Evolutionary conservation across 2,329 filamentous ascomycete genomes (phyloP).

Genomic region (Zymoseptoria crescenta): DNA sequence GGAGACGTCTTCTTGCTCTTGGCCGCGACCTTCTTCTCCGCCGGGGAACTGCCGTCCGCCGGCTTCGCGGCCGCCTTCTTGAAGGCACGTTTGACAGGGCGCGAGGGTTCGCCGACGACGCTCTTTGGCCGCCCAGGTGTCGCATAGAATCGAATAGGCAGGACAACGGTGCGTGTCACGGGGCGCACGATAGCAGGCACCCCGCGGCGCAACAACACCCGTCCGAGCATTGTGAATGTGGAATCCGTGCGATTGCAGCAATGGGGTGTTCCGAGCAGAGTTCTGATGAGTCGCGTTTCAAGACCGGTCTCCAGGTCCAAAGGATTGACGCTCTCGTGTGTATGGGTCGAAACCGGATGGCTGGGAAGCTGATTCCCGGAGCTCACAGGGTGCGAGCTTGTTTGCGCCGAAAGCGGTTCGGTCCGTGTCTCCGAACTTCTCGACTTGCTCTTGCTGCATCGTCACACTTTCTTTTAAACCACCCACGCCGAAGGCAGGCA

Average conservation of each 20-base stretch:
- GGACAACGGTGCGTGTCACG: slow-evolving; percentile 7
- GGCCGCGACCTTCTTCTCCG: slow-evolving; percentile 16
- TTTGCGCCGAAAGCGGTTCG: neutral
- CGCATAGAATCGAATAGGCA: slow-evolving; percentile 18
- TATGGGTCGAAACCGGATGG: neutral
- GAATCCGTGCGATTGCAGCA: neutral
- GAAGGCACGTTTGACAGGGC: slow-evolving; percentile 24
- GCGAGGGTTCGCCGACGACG: slow-evolving; percentile 27
- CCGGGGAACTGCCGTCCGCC: slow-evolving; percentile 12
- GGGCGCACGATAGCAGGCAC: slow-evolving; percentile 11
- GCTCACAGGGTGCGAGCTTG: neutral
- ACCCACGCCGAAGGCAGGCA: neutral
- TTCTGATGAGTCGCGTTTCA: neutral
- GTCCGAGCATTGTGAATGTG: slow-evolving; percentile 15
- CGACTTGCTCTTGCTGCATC: neutral
- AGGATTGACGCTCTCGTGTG: neutral
- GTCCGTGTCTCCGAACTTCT: neutral
- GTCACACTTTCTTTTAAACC: neutral
- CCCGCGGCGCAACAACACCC: slow-evolving; percentile 16
- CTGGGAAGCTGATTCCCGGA: neutral
- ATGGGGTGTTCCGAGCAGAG: neutral
- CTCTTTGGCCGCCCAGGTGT: slow-evolving; percentile 26
- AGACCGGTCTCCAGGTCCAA: neutral
- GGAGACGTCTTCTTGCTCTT: slow-evolving; percentile 12
- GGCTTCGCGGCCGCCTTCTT: slow-evolving; percentile 19